Percentiles rank a stretch among this genome's conserved stretches.
Conservation (phyloP, 345 rosid species). For the Psidium friedrichsthalianum region DNA sequence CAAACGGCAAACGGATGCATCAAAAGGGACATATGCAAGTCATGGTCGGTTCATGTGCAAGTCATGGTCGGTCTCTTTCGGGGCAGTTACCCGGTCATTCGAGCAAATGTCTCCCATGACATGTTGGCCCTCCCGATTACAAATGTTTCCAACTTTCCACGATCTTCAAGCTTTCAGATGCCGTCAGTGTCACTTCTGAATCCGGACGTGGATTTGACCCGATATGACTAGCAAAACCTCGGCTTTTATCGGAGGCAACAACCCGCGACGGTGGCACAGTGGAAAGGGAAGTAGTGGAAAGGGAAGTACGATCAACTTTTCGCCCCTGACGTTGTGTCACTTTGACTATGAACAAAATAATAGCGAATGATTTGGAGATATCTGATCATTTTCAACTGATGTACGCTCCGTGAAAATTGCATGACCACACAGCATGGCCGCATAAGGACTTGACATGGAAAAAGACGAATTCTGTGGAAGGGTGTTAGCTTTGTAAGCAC, state of each 20-base stretch:
- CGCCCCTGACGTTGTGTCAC: not conserved
- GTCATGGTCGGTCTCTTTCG: not conserved
- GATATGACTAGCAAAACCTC: not conserved
- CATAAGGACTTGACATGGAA: not conserved
- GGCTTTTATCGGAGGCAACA: not conserved
- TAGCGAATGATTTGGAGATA: not conserved
- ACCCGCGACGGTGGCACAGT: not conserved
- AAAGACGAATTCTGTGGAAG: not conserved
- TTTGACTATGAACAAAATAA: not conserved
- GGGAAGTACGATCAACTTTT: not conserved
- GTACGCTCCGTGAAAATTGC: not conserved
- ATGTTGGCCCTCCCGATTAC: not conserved
- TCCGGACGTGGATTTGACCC: not conserved
- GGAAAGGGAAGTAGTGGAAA: too few relatives aligned
- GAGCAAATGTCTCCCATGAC: not conserved
- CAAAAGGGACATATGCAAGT: not conserved
- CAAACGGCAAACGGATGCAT: not conserved
- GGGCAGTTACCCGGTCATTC: not conserved
- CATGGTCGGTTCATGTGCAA: not conserved
- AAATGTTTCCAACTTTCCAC: not conserved
- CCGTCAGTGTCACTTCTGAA: not conserved
- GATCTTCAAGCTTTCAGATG: not conserved
- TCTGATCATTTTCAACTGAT: not conserved
- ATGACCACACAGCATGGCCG: not conserved
- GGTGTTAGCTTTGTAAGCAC: not conserved